phyloP scores from a whole-genome alignment of 352 stramenopile species.

The Peronospora tabacina region DNA sequence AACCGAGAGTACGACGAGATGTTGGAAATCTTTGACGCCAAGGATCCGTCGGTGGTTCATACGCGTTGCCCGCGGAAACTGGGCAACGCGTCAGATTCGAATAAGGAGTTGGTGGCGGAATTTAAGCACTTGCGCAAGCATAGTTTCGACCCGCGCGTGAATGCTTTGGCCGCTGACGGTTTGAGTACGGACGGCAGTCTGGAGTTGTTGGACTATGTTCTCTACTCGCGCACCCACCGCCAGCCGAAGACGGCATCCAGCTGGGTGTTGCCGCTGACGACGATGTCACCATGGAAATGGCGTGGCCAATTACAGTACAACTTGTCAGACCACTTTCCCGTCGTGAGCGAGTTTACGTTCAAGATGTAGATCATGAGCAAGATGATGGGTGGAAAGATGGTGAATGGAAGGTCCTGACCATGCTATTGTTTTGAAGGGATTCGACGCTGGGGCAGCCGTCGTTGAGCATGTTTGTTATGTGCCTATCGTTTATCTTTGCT shows the following conservation, averaged over 20 bases:
- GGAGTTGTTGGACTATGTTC: conserved; percentile 67
- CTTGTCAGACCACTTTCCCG: conserved; percentile 72
- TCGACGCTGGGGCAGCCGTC: too few species aligned
- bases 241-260: conserved; percentile 46
- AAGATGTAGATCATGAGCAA: conserved; percentile 43
- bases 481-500: too few species aligned
- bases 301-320: conserved; percentile 56
- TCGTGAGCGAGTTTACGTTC: conserved; percentile 63
- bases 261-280: conserved; percentile 56
- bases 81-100: conserved; percentile 15
- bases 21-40: conserved; percentile 50
- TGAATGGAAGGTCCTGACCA: conserved; percentile 2
- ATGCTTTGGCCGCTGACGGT: conserved; percentile 52
- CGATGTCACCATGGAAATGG: conserved; percentile 48
- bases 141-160: conserved; percentile 68
- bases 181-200: conserved; percentile 68
- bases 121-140: conserved; percentile 42
- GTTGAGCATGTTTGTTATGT: too few species aligned
- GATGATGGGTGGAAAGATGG: not conserved
- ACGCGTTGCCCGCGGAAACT: conserved; percentile 16
- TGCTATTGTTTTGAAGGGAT: too few species aligned
- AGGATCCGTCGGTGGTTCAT: conserved; percentile 36
- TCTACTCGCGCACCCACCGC: conserved; percentile 49
- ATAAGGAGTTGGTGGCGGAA: conserved; percentile 20
- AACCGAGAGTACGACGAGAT: conserved; percentile 79